phyloP scores from a whole-genome alignment of 2,329 filamentous ascomycete species.

The Eurotiales sp. region DNA sequence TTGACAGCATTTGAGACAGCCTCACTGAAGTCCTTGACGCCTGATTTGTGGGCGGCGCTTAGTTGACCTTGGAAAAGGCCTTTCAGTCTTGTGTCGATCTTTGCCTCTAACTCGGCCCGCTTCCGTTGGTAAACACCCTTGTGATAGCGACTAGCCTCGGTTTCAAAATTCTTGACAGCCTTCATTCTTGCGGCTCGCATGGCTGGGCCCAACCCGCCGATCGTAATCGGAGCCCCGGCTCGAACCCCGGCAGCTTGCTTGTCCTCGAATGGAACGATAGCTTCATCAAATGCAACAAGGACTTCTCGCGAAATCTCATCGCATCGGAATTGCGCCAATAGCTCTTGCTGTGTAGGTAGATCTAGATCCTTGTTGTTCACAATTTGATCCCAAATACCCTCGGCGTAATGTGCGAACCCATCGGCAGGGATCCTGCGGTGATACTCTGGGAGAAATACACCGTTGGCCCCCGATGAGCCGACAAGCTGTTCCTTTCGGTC shows the following conservation, averaged over 20 bases:
- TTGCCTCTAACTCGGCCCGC: constrained; percentile 74
- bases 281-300: constrained; percentile 73
- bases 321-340: constrained; percentile 94
- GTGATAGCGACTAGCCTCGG: constrained; percentile 89
- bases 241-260: constrained; percentile 72
- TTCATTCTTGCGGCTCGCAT: constrained; percentile 70
- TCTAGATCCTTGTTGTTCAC: constrained; percentile 98
- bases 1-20: constrained; percentile 86
- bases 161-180: constrained; percentile 79
- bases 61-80: constrained; percentile 85
- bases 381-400: constrained; percentile 97
- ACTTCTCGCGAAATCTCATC: constrained; percentile 95
- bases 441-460: constrained; percentile 88
- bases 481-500: constrained; percentile 55
- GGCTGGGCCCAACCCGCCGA: constrained; percentile 68
- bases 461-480: constrained; percentile 64
- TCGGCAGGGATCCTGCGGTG: constrained; percentile 94
- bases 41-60: constrained; percentile 80
- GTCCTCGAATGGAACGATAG: constrained; percentile 80
- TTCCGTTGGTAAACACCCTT: constrained; percentile 92
- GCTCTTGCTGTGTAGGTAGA: constrained; percentile 91
- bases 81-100: constrained; percentile 86
- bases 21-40: constrained; percentile 78
- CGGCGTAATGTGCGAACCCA: constrained; percentile 90
- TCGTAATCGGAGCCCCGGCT: constrained; percentile 67